phyloP scores from a whole-genome alignment of 805 yeast species.

The Saccharomycopsis microspora region DNA sequence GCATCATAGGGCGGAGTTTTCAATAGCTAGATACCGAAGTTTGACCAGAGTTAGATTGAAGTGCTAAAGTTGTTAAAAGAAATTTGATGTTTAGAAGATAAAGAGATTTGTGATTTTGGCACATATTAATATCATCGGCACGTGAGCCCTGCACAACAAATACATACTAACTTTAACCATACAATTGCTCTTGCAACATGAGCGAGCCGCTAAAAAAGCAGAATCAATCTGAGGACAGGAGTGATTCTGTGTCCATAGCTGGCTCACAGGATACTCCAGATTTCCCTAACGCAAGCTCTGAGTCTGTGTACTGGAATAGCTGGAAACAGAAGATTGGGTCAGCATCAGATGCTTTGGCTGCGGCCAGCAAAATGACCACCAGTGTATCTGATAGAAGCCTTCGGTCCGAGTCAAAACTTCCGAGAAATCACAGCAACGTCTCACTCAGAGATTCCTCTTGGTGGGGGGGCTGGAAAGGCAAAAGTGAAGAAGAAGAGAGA shows the following conservation, averaged over 20 bases:
- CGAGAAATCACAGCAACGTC: slow-evolving; percentile 6
- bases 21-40: no score
- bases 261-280: not conserved
- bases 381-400: slow-evolving; percentile 7
- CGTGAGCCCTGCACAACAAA: no score
- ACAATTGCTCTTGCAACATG: no score
- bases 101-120: no score
- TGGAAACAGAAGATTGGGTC: slow-evolving; percentile 10
- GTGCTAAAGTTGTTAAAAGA: no score
- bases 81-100: no score
- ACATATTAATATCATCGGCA: no score
- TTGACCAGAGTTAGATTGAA: no score
- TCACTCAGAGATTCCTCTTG: not conserved
- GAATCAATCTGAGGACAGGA: not conserved
- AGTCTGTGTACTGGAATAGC: slow-evolving; percentile 3
- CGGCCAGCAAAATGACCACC: not conserved
- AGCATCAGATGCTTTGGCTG: not conserved
- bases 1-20: no score
- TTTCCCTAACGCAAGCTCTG: not conserved
- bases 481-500: no score
- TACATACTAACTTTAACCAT: no score
- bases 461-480: not conserved
- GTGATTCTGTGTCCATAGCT: not conserved
- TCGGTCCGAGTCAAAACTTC: not conserved
- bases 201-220: no score